Base-by-base conservation (phyloP, 495 filamentous ascomycete species). In the Hyaloscypha finlandica region DNA sequence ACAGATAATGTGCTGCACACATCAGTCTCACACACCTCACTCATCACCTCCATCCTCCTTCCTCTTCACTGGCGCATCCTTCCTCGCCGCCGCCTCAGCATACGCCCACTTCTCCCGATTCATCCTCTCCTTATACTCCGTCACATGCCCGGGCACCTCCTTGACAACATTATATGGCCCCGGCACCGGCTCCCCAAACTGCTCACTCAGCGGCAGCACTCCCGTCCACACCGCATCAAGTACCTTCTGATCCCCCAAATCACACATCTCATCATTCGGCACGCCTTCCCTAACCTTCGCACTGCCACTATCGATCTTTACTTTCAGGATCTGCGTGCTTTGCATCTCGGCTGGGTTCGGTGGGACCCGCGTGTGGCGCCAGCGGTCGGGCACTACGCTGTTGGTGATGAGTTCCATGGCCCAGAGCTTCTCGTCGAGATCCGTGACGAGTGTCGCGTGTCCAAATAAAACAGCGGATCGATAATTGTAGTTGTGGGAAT, bases 401-500 rank as follows among this genome's bases (percentile, higher is more conserved):
- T 96, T 84, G 8, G 93, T 96, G 68, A 97, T 85, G 19, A 92
- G 77, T 67, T 89, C 77, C 89, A 97, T 91, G 2, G 93, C 93
- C 79, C 84, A 96, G 8, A 90, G 77, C 74, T 94, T 93, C 76
- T 96, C 93, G 8, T 81, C 84, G 3, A 78, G 72, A 63, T 88
- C 85, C 22, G 81, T 83, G 25, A 97, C 91, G 16, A 90, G 71
- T 1, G 70, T 77, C 11, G 91, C 93, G 72, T 88, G 83, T 4
- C 93, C 93, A 74, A 94, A 92, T 33, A 96, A 81, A 9, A 91
- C 77, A 12, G 90, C 93, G 52, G 89, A 92, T 71, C 92, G 92
- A 79, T 95, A 96, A 79, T 96, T 96, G 81, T 91, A 94, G 75
- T 86, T 92, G 80, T 96, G 92, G n/a, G 83, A 82, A 79, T 89